phyloP scores from a whole-genome alignment of 805 yeast species.

The Starmerella powellii region DNA sequence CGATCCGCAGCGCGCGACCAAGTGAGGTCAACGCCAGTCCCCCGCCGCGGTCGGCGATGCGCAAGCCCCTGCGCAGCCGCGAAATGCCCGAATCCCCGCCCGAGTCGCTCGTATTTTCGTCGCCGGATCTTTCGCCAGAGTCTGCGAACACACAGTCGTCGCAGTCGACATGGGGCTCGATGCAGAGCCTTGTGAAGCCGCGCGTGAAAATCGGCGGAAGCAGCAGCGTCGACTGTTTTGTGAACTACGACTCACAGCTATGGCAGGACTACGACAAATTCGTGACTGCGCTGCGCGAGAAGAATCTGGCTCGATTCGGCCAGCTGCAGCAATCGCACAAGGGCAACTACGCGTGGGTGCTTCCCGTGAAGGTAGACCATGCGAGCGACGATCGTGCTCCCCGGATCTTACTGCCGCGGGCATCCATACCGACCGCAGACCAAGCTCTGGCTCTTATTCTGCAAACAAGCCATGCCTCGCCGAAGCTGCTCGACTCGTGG shows the following conservation, averaged over 20 bases:
- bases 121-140: background rate
- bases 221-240: conserved; percentile 4
- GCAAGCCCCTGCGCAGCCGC: background rate
- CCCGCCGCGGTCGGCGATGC: background rate
- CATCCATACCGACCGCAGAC: conserved; percentile 5
- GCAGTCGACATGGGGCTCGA: background rate
- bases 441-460: conserved; percentile 14
- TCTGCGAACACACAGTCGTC: background rate
- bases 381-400: background rate
- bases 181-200: background rate
- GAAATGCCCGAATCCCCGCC: background rate
- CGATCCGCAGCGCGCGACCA: too few species aligned
- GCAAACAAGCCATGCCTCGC: conserved; percentile 8
- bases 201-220: conserved; percentile 2
- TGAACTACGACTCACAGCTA: conserved; percentile 15
- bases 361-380: conserved; percentile 4
- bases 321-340: background rate
- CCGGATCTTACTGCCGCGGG: conserved; percentile 10
- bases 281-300: conserved; percentile 4
- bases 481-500: conserved; percentile 8
- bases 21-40: background rate
- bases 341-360: conserved; percentile 13
- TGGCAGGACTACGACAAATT: conserved; percentile 13
- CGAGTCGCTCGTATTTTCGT: background rate
- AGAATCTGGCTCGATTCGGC: conserved; percentile 6